Evolutionary conservation across 139 green algal genomes (phyloP), one percentile per base, ranked within the genome.

Genomic region (Tetraselmis striata): DNA sequence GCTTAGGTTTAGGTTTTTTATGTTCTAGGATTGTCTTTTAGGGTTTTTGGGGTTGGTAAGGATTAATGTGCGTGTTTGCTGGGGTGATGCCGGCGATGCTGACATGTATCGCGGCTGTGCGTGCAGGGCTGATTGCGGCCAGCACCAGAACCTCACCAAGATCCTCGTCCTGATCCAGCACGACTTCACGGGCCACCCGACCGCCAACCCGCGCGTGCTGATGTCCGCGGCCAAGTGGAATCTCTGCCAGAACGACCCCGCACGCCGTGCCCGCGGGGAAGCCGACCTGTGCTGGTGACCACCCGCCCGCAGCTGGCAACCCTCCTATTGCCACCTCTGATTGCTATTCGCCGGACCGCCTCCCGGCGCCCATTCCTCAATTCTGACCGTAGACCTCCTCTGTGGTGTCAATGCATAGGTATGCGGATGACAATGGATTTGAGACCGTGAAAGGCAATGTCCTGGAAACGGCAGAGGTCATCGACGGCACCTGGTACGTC

Each of bases 401-500:
- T n/a, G n/a, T n/a, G n/a, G n/a, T n/a, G n/a, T n/a, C n/a, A n/a
- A n/a, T n/a, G n/a, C n/a, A n/a, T n/a, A 93, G 88, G 90, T 92
- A 87, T 84, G 77, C 84, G 0, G 59, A 80, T 0, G 88, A 91
- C 76, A 86, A 92, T 79, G 59, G 81, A 1, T 92, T 92, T 58
- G 81, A 76, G 1, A 79, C 88, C 28, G 59, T 87, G 1, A 80
- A 90, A 75, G 86, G 85, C 77, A 92, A 88, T 30, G 78, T 76
- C n/a, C 88, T 94, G 81, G 87, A 92, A 82, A 83, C 88, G 0
- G 83, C 88, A 59, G 75, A 79, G 29, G 59, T 94, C 1, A 81
- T 93, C 30, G 88, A 93, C 29, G 91, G 91, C 76, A 86, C 85
- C 28, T 94, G 91, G 91, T 93, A 93, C 77, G 87, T 95, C 2